Percentiles rank a stretch among this genome's conserved stretches.
Evolutionary conservation across 2,329 filamentous ascomycete species (phyloP).

Genomic region (Venturia oleaginea): DNA sequence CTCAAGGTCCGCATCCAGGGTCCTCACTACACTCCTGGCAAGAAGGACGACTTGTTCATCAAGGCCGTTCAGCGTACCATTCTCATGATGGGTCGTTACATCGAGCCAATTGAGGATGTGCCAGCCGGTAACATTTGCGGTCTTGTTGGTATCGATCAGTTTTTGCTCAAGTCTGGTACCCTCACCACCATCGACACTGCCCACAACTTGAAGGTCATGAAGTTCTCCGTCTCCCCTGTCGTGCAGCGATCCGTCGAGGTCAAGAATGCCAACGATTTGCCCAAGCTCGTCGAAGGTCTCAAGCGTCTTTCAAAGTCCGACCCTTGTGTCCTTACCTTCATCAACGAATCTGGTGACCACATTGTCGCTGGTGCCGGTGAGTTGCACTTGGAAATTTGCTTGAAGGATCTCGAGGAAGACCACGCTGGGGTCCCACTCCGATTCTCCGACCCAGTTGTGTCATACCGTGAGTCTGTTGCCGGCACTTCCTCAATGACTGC

Average conservation of each 20-base stretch:
- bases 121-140: slow-evolving; percentile 99
- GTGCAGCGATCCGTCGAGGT: slow-evolving; percentile 97
- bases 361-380: slow-evolving; percentile 98
- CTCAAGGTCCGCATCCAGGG: slow-evolving; percentile 99
- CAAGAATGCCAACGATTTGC: slow-evolving; percentile 99
- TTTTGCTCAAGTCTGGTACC: slow-evolving; percentile 99
- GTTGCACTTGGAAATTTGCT: slow-evolving; percentile 98
- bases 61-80: slow-evolving; percentile 99
- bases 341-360: slow-evolving; percentile 93
- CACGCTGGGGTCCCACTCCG: slow-evolving; percentile 97
- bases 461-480: slow-evolving; percentile 94
- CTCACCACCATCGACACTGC: slow-evolving; percentile 94
- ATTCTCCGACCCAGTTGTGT: slow-evolving; percentile 95
- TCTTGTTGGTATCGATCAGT: slow-evolving; percentile 99
- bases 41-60: slow-evolving; percentile 98
- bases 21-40: slow-evolving; percentile 94
- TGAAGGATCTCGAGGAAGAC: slow-evolving; percentile 99
- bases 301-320: slow-evolving; percentile 99
- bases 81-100: slow-evolving; percentile 99
- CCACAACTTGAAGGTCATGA: slow-evolving; percentile 99
- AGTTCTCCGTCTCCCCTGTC: slow-evolving; percentile 99
- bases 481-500: slow-evolving; percentile 85
- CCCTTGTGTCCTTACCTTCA: slow-evolving; percentile 89
- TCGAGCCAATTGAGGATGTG: slow-evolving; percentile 98
- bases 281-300: slow-evolving; percentile 99